These are phyloP conservation scores for Botryotinia calthae DNA, from an alignment of 2,329 filamentous ascomycete genomes.

Conservation along the genomic window DNA sequence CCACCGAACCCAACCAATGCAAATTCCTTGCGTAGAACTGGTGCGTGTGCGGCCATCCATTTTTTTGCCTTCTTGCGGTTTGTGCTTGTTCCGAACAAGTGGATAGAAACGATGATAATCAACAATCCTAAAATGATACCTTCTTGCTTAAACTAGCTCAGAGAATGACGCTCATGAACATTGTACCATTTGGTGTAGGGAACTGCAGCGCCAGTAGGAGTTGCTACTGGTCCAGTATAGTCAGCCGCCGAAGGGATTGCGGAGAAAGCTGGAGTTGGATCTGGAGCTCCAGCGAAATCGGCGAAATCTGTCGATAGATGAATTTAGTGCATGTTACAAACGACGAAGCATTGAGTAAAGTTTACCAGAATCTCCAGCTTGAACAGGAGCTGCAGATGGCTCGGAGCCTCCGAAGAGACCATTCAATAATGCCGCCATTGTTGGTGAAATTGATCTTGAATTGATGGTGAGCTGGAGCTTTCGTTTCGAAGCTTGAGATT, in stretches of 20 bases:
- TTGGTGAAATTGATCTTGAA: slow-evolving; percentile 17
- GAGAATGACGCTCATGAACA: slow-evolving; percentile 83
- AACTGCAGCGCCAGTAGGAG: slow-evolving; percentile 48
- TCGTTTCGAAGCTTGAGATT: slow-evolving; percentile 14
- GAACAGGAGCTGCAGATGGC: slow-evolving; percentile 51
- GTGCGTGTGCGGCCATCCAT: slow-evolving; percentile 76
- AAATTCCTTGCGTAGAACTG: slow-evolving; percentile 75
- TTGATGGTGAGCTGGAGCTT: slow-evolving; percentile 24
- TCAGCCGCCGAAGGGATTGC: slow-evolving; percentile 45
- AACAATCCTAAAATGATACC: slow-evolving; percentile 76
- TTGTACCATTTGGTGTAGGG: slow-evolving; percentile 97
- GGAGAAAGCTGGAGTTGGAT: slow-evolving; percentile 55
- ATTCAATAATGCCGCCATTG: slow-evolving; percentile 43
- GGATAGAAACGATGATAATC: slow-evolving; percentile 69
- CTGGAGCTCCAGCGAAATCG: slow-evolving; percentile 81
- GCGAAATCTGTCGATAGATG: slow-evolving; percentile 72
- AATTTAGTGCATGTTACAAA: slow-evolving; percentile 21
- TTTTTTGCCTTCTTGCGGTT: slow-evolving; percentile 78
- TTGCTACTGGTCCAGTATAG: slow-evolving; percentile 46
- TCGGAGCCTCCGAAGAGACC: slow-evolving; percentile 68
- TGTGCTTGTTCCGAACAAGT: slow-evolving; percentile 74
- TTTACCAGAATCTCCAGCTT: slow-evolving; percentile 61
- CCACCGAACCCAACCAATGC: slow-evolving; percentile 78
- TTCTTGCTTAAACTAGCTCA: slow-evolving; percentile 84
- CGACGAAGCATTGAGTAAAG: slow-evolving; percentile 12